These are phyloP conservation scores for Mycena maculata DNA, from an alignment of 768 basidiomycete species.

Conservation along the genomic window DNA sequence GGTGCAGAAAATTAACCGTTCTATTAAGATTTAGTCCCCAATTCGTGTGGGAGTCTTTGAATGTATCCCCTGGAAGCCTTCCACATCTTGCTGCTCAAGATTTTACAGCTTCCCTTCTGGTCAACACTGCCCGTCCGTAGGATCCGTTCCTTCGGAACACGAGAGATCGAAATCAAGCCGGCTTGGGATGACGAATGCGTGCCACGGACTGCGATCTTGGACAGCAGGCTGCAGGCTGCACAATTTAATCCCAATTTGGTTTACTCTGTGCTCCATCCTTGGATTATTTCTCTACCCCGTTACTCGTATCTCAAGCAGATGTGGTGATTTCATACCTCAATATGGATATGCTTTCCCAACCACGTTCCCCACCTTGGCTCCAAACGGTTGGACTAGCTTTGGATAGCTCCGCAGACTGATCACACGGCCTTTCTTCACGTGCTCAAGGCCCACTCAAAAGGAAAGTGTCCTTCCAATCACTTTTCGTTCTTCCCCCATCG, in stretches of 20 bases:
- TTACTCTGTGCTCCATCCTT: not conserved
- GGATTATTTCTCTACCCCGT: not conserved
- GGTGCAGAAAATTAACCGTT: conserved; percentile 9
- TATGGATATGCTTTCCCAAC: no score
- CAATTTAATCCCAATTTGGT: not conserved
- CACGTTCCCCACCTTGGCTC: no score
- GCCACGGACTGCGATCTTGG: not conserved
- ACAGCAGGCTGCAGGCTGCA: not conserved
- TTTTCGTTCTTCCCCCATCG: no score
- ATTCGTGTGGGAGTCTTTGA: not conserved
- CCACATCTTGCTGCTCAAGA: not conserved
- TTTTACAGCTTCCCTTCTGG: not conserved
- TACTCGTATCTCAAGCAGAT: conserved; percentile 2
- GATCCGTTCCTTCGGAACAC: conserved; percentile 1
- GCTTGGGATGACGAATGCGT: not conserved
- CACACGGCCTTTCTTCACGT: no score
- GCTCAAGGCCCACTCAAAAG: no score
- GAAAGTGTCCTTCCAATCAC: no score
- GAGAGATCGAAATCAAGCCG: not conserved
- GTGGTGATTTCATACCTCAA: not conserved
- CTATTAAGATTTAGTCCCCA: conserved; percentile 4
- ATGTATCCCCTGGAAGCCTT: conserved; percentile 3
- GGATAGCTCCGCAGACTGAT: no score
- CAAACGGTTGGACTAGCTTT: no score
- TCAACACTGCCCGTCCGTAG: not conserved